A percentile compares a stretch with the other conserved stretches of the same genome.
phyloP scores from a whole-genome alignment of 1,139 yeast genomes.

The Blastobotrys malaysiensis region DNA sequence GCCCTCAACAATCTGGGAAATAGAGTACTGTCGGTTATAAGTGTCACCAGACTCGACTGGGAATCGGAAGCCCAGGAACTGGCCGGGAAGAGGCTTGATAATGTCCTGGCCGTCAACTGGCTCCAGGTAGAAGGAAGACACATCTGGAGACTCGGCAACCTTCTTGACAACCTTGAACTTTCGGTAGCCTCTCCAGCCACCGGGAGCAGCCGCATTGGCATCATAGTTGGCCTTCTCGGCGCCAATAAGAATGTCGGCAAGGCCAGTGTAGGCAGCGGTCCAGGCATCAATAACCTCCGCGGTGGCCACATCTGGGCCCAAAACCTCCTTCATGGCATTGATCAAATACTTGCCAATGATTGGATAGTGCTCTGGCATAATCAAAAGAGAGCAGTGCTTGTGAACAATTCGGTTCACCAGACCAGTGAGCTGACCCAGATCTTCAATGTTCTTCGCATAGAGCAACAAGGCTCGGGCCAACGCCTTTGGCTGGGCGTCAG shows the following conservation, averaged over 20 bases:
- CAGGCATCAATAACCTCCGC: conserved; percentile 58
- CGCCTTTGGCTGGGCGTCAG: conserved; percentile 57
- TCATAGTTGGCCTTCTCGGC: conserved; percentile 48
- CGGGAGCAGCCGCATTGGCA: conserved; percentile 30
- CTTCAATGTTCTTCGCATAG: conserved; percentile 61
- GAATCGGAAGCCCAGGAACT: conserved; percentile 53
- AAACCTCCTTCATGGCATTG: conserved; percentile 47
- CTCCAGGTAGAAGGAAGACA: conserved; percentile 48
- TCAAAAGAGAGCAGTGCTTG: conserved; percentile 62
- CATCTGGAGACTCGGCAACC: conserved; percentile 43
- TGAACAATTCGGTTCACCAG: conserved; percentile 58
- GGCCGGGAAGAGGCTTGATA: conserved; percentile 47
- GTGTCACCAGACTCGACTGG: conserved; percentile 33
- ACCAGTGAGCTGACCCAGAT: conserved; percentile 47
- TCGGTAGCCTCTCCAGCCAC: conserved; percentile 54
- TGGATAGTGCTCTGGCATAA: conserved; percentile 59
- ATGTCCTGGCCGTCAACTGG: conserved; percentile 43
- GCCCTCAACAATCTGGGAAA: conserved; percentile 35
- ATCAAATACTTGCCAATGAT: conserved; percentile 56
- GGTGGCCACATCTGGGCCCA: conserved; percentile 55
- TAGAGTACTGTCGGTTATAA: conserved; percentile 46
- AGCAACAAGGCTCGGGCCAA: conserved; percentile 57
- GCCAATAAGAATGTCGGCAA: conserved; percentile 56
- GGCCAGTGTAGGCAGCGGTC: conserved; percentile 57
- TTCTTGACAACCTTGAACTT: conserved; percentile 44